Base-by-base conservation (phyloP, 176 grass and related monocot species). In the Tillandsia fasciculata region DNA sequence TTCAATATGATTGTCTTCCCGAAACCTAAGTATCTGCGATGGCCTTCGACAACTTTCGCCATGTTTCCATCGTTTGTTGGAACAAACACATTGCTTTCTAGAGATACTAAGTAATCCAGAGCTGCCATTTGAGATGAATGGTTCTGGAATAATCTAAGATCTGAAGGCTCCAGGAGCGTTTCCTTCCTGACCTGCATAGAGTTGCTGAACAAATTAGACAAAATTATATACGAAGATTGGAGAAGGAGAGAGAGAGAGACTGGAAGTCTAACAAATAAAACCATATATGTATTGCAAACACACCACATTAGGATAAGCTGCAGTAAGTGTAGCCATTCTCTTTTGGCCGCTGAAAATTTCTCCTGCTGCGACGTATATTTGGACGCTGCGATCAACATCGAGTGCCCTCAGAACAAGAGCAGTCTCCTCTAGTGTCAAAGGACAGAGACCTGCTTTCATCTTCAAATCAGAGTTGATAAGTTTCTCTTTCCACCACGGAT, bases 401-500 rank as follows among this genome's bases (percentile, higher is more conserved):
- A 97, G 63, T 83, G 94, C 94, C 71, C 82, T 92, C 11, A 97
- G 78, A 12, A 92, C 65, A 76, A 97, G 84, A 83, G 84, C 61
- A 26, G 84, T 97, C 73, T 97, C 94, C 83, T 97, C 94, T 26
- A 89, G 94, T 0, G 94, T 97, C 69, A 97, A 74, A 68, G 94
- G 94, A 69, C 89, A 97, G 59, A 97, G 74, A 17, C 94, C 94
- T 81, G 92, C 79, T 87, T 77, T 91, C 68, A 86, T 85, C 85
- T 92, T 97, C 74, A 85, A 52, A 11, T 92, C 79, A 2, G 94
- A 92, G 74, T 97, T 64, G 3, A 97, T 97, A 14, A 90, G 52
- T 79, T 97, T 97, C 69, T 92, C 86, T 77, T 92, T 97, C 94
- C 94, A 97, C 94, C 94, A 92, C 29, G 89, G 94, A 82, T 92